Conservation (phyloP, 768 basidiomycete genomes). For the Ramaria sp. region DNA sequence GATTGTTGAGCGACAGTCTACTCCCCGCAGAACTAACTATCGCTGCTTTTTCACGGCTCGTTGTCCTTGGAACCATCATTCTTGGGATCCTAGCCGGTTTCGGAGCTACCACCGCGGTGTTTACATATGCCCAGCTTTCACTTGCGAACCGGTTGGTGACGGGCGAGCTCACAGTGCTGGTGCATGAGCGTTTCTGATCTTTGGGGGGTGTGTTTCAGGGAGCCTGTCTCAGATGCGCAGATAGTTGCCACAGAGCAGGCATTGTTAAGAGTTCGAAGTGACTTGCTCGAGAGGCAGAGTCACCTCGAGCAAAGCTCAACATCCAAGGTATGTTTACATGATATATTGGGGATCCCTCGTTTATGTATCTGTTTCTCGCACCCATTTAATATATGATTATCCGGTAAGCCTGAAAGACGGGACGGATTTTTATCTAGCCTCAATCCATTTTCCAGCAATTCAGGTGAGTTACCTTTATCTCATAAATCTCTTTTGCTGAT, state of each 20-base stretch:
- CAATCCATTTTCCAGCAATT: constrained; percentile 7
- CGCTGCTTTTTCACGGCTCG: constrained; percentile 47
- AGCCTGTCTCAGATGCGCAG: constrained; percentile 12
- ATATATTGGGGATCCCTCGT: too few species aligned
- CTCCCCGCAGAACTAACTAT: constrained; percentile 28
- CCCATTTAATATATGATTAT: too few species aligned
- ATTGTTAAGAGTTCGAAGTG: constrained; percentile 13
- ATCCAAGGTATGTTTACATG: constrained; percentile 2
- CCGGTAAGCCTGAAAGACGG: neutral
- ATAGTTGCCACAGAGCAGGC: constrained; percentile 13
- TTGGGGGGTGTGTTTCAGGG: neutral
- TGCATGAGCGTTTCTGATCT: too few species aligned
- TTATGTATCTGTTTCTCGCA: too few species aligned
- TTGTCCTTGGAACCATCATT: constrained; percentile 66
- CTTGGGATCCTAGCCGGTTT: constrained; percentile 77
- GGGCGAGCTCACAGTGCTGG: too few species aligned
- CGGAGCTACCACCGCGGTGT: constrained; percentile 38
- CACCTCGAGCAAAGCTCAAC: constrained; percentile 9
- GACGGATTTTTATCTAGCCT: neutral
- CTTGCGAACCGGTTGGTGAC: constrained; percentile 5
- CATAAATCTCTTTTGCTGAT: neutral
- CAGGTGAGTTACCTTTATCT: neutral
- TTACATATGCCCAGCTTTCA: constrained; percentile 4
- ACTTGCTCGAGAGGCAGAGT: constrained; percentile 12
- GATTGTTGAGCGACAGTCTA: neutral